Percentiles rank a stretch among this genome's conserved stretches.
Evolutionary conservation across 805 yeast genomes (phyloP).

Genomic region (Zygoascus ofunaensis): DNA sequence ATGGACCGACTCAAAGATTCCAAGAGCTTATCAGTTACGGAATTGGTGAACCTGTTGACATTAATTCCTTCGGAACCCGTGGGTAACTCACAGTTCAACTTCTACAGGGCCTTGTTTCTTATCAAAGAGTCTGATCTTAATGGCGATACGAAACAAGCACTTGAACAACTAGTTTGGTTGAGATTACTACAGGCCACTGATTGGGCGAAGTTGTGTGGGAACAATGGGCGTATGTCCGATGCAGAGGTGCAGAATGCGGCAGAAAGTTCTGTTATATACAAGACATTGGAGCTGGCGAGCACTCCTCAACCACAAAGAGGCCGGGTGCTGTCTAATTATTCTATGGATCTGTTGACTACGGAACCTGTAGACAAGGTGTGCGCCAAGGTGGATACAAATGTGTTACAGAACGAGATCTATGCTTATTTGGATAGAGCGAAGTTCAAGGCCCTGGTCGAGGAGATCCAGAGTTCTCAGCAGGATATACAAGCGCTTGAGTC

Average conservation of each 20-base stretch:
- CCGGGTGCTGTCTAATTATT: neutral
- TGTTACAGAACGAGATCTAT: neutral
- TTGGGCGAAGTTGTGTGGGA: constrained; percentile 36
- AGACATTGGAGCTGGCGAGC: constrained; percentile 30
- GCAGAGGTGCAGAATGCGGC: constrained; percentile 34
- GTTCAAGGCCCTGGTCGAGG: constrained; percentile 10
- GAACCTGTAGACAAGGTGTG: neutral
- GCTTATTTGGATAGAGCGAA: constrained; percentile 1
- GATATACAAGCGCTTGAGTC: constrained; percentile 2
- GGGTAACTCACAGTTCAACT: constrained; percentile 23
- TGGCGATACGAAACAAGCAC: constrained; percentile 23
- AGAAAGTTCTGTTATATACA: constrained; percentile 37
- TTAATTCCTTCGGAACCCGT: constrained; percentile 26
- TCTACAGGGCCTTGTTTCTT: constrained; percentile 42
- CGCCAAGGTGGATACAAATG: neutral
- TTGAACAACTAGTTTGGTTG: constrained; percentile 45
- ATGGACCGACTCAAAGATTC: constrained; percentile 30
- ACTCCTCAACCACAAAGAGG: neutral
- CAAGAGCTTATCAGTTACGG: constrained; percentile 34
- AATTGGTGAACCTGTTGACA: constrained; percentile 46
- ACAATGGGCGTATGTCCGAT: constrained; percentile 34
- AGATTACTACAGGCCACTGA: constrained; percentile 44
- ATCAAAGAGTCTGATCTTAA: constrained; percentile 31
- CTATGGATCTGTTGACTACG: neutral
- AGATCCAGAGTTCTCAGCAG: neutral